Percentiles rank a stretch among this genome's conserved stretches.
Evolutionary conservation across 2,329 filamentous ascomycete species (phyloP).

Genomic region (Aspergillus sp.): DNA sequence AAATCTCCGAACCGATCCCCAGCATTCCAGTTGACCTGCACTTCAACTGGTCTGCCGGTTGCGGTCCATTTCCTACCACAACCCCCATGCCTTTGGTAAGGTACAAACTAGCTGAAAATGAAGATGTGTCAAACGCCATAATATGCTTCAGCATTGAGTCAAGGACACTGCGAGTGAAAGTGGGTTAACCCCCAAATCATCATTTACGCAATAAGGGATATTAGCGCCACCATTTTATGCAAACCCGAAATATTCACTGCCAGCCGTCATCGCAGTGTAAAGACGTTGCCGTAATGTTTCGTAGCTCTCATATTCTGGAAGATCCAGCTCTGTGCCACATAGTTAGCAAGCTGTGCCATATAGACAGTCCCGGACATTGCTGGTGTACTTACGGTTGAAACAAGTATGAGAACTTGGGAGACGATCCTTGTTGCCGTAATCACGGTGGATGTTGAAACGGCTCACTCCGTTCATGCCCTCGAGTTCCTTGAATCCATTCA

Average conservation of each 20-base stretch:
- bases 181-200: constrained; percentile 17
- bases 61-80: constrained; percentile 5
- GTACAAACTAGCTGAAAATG: constrained; percentile 24
- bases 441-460: constrained; percentile 97
- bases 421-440: constrained; percentile 94
- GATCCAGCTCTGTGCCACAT: constrained; percentile 74
- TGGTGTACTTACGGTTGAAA: constrained; percentile 84
- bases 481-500: constrained; percentile 98
- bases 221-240: constrained; percentile 59
- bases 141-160: constrained; percentile 36
- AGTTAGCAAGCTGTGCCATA: constrained; percentile 37
- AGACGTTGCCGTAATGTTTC: constrained; percentile 83
- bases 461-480: constrained; percentile 99
- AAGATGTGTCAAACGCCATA: constrained; percentile 34
- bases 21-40: constrained; percentile 42
- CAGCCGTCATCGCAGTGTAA: constrained; percentile 94
- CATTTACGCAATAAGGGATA: constrained; percentile 8
- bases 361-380: neutral
- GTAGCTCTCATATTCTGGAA: constrained; percentile 97
- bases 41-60: constrained; percentile 33
- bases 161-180: constrained; percentile 11
- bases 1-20: neutral
- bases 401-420: constrained; percentile 96
- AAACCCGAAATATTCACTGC: constrained; percentile 96
- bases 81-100: neutral